Percentiles rank a stretch among this genome's conserved stretches.
Conservation (phyloP, 345 rosid genomes). For the Lumnitzera racemosa region DNA sequence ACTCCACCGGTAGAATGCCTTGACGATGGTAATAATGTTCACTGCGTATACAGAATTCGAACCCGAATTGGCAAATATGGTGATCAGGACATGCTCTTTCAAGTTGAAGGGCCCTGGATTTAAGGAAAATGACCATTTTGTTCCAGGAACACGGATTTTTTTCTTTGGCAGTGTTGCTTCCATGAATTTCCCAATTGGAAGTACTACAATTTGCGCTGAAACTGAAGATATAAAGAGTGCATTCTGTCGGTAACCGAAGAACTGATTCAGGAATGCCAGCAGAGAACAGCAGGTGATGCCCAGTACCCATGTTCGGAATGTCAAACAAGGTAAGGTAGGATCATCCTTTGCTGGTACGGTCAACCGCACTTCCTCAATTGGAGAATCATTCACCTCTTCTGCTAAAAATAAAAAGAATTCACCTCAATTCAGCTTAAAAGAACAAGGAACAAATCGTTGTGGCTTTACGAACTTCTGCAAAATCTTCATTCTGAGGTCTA, state of each 20-base stretch:
- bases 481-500: no score
- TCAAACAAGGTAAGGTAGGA: constrained; percentile 38
- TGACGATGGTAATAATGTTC: constrained; percentile 29
- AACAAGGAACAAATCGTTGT: no score
- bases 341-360: constrained; percentile 39
- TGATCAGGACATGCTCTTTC: constrained; percentile 50
- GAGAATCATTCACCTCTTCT: constrained; percentile 35
- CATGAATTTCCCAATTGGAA: constrained; percentile 32
- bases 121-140: constrained; percentile 33
- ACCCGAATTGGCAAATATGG: constrained; percentile 43
- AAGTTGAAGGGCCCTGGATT: constrained; percentile 57
- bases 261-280: constrained; percentile 35
- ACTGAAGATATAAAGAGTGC: constrained; percentile 27
- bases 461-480: no score
- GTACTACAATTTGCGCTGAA: constrained; percentile 33
- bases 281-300: constrained; percentile 27
- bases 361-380: constrained; percentile 39
- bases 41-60: constrained; percentile 32
- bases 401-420: background rate
- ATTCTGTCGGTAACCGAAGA: constrained; percentile 37
- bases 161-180: constrained; percentile 30
- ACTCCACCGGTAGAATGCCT: constrained; percentile 25
- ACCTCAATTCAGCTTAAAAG: background rate
- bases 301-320: constrained; percentile 40
- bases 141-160: constrained; percentile 19